Percentiles rank a stretch among this genome's conserved stretches.
Evolutionary conservation across 192 early-diverging fungal species (phyloP).

Genomic region (Martensiomyces pterosporus): DNA sequence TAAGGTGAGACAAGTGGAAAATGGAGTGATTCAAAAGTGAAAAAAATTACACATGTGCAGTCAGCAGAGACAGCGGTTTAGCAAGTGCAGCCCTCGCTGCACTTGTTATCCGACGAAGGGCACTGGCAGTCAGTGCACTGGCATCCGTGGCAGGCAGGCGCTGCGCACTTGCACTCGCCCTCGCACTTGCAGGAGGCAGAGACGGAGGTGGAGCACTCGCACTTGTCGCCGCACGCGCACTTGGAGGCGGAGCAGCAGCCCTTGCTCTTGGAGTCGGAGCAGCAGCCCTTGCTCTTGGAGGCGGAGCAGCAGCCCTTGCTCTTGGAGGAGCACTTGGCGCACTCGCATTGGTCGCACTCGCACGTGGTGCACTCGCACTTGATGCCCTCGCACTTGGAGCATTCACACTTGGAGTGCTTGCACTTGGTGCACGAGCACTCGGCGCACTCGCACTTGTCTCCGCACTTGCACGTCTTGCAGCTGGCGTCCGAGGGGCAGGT

Average conservation of each 20-base stretch:
- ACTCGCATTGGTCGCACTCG: neutral
- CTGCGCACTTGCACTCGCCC: neutral
- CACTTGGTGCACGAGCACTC: constrained; percentile 11
- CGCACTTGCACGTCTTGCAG: constrained; percentile 32
- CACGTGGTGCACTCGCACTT: constrained; percentile 12
- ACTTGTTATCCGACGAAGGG: constrained; percentile 8
- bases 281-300: neutral
- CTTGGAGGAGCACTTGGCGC: constrained; percentile 10
- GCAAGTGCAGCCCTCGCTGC: constrained; percentile 14
- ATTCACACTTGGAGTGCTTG: neutral
- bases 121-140: constrained; percentile 21
- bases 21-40: neutral
- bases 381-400: constrained; percentile 16
- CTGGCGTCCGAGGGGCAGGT: constrained; percentile 9
- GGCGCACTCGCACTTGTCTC: constrained; percentile 24
- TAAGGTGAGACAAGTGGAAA: too few species aligned
- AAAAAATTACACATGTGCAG: neutral
- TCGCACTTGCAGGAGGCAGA: neutral
- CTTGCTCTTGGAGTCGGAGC: constrained; percentile 15
- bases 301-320: constrained; percentile 1
- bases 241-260: constrained; percentile 13
- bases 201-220: neutral
- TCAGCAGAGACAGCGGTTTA: neutral
- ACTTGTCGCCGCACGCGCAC: neutral
- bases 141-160: neutral